Conservation (phyloP, 805 yeast genomes). For the Hanseniaspora guilliermondii region DNA sequence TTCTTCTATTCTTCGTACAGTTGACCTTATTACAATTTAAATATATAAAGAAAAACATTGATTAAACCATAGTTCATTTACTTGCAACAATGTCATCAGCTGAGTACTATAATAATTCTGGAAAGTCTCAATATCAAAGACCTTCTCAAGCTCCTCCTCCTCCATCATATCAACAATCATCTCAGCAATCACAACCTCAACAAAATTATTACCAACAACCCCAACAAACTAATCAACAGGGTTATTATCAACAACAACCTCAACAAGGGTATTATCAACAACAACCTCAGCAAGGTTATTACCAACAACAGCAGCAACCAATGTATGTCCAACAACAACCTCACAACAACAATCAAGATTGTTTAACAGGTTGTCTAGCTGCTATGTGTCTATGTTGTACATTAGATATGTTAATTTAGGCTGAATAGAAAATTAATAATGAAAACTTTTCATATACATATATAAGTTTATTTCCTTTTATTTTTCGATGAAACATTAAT, state of each 20-base stretch:
- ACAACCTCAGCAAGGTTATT: slow-evolving; percentile 24
- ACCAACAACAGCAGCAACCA: slow-evolving; percentile 39
- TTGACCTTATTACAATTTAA: too few species aligned
- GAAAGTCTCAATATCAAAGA: slow-evolving; percentile 13
- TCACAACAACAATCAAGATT: slow-evolving; percentile 29
- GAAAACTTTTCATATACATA: background rate
- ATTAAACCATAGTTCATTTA: too few species aligned
- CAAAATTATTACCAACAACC: slow-evolving; percentile 18
- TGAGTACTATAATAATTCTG: slow-evolving; percentile 11
- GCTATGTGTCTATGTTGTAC: slow-evolving; percentile 47
- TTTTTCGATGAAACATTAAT: too few species aligned
- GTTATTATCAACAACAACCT: slow-evolving; percentile 34
- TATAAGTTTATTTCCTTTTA: too few species aligned
- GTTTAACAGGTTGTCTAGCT: slow-evolving; percentile 43
- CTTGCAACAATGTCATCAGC: slow-evolving; percentile 8
- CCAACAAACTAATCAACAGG: slow-evolving; percentile 25
- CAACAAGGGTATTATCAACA: slow-evolving; percentile 30
- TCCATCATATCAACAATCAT: background rate
- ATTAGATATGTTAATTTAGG: slow-evolving; percentile 37
- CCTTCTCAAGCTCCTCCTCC: slow-evolving; percentile 13
- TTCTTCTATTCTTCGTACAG: too few species aligned
- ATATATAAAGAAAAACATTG: too few species aligned
- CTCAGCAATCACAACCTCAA: slow-evolving; percentile 12
- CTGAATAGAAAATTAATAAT: background rate
- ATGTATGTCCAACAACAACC: slow-evolving; percentile 39